phyloP scores from a whole-genome alignment of 257 asterid genomes.

The Lavandula angustifolia region DNA sequence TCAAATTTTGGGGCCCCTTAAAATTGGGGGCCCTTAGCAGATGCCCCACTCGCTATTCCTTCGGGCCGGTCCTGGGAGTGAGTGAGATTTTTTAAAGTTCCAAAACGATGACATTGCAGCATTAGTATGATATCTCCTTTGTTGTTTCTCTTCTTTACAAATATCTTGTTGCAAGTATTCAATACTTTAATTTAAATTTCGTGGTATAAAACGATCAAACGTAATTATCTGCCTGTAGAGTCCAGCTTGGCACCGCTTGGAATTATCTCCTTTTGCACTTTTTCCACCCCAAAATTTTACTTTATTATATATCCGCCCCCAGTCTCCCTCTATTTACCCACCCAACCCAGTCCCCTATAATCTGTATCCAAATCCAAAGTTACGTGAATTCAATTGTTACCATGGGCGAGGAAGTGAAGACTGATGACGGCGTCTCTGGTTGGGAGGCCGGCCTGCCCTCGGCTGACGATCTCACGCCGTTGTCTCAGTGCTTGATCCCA shows the following conservation, averaged over 20 bases:
- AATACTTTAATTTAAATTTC: too few relatives aligned
- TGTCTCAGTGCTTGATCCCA: conserved; percentile 73
- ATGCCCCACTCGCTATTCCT: too few relatives aligned
- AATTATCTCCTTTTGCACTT: conserved; percentile 58
- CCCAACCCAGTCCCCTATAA: background rate
- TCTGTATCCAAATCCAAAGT: background rate
- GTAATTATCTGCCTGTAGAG: conserved; percentile 48
- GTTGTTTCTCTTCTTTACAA: too few relatives aligned
- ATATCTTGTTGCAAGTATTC: too few relatives aligned
- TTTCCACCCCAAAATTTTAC: conserved; percentile 34
- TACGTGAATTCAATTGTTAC: conserved; percentile 17
- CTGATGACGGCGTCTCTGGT: conserved; percentile 50
- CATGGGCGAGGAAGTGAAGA: conserved; percentile 65
- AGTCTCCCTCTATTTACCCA: conserved; percentile 35
- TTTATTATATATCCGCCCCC: conserved; percentile 35
- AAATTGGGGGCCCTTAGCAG: too few relatives aligned
- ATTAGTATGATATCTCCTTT: too few relatives aligned
- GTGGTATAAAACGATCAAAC: too few relatives aligned
- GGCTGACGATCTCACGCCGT: conserved; percentile 66
- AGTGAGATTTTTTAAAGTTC: too few relatives aligned
- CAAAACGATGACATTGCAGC: too few relatives aligned
- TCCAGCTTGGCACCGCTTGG: conserved; percentile 67
- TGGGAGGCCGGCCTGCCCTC: conserved; percentile 88
- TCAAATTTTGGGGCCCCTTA: too few relatives aligned
- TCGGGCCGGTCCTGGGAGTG: too few relatives aligned